A percentile compares a stretch with the other conserved stretches of the same genome.
phyloP scores from a whole-genome alignment of 2,329 filamentous ascomycete species.

The Pleoardoris graminearum region DNA sequence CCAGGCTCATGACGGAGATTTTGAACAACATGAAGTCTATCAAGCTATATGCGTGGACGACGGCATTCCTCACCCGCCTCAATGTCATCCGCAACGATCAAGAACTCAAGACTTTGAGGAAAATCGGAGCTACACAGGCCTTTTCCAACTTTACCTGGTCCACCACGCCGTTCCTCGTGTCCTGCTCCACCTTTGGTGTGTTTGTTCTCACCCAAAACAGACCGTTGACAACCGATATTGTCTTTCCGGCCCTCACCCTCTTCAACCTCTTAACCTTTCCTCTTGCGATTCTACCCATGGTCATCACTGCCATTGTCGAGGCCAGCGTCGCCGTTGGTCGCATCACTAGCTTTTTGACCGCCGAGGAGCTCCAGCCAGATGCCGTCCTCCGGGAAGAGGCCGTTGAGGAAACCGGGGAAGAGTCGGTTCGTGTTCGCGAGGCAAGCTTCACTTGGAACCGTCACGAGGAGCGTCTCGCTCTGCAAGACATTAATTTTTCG shows the following conservation, averaged over 20 bases:
- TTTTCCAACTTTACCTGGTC: conserved; percentile 98
- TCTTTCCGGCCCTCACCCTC: conserved; percentile 88
- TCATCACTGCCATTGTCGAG: conserved; percentile 95
- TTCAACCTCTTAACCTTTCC: conserved; percentile 98
- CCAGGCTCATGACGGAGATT: conserved; percentile 93
- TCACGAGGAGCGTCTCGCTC: conserved; percentile 66
- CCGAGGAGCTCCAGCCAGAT: conserved; percentile 87
- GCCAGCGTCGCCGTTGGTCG: conserved; percentile 89
- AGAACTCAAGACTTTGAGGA: conserved; percentile 91
- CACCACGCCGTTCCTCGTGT: conserved; percentile 95
- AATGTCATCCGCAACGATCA: conserved; percentile 95
- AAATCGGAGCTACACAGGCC: conserved; percentile 92
- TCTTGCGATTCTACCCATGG: conserved; percentile 91
- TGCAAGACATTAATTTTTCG: conserved; percentile 84
- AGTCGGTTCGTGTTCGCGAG: conserved; percentile 80
- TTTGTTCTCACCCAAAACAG: conserved; percentile 83
- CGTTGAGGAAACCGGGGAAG: conserved; percentile 77
- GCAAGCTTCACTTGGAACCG: conserved; percentile 95
- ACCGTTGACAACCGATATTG: conserved; percentile 88
- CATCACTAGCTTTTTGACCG: conserved; percentile 79
- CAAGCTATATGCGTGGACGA: conserved; percentile 97
- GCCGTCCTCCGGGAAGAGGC: conserved; percentile 73
- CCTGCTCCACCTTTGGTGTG: conserved; percentile 92
- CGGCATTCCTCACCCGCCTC: conserved; percentile 95
- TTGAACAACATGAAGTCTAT: conserved; percentile 99